Evolutionary conservation across 2,329 filamentous ascomycete genomes (phyloP).

Genomic region (Arthroderma uncinatum): DNA sequence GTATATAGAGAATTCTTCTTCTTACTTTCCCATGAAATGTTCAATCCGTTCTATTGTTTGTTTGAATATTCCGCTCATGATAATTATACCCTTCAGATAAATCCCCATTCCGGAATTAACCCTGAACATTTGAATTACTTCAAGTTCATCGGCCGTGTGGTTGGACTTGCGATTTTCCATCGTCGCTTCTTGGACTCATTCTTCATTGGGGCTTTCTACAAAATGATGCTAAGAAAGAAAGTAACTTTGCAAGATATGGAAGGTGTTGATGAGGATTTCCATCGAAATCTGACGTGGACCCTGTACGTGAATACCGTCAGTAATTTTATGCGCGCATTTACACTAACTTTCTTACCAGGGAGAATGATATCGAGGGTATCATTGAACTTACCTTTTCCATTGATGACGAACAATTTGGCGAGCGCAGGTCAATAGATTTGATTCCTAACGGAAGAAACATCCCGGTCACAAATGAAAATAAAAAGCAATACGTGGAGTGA

Average conservation of each 20-base stretch:
- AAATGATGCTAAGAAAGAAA: slow-evolving; percentile 95
- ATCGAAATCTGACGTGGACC: slow-evolving; percentile 93
- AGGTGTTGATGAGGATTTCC: slow-evolving; percentile 95
- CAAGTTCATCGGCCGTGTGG: slow-evolving; percentile 97
- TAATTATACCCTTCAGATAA: slow-evolving; percentile 99
- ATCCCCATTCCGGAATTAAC: slow-evolving; percentile 97
- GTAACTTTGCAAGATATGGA: slow-evolving; percentile 94
- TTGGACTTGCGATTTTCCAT: slow-evolving; percentile 96
- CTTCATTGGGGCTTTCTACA: slow-evolving; percentile 98
- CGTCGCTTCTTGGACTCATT: slow-evolving; percentile 94
- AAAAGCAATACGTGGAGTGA: slow-evolving; percentile 94
- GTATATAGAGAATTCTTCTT: slow-evolving; percentile 85
- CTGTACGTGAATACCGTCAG: slow-evolving; percentile 39
- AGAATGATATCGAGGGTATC: slow-evolving; percentile 93
- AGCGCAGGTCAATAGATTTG: slow-evolving; percentile 85
- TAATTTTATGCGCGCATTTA: background rate
- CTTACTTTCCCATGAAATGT: slow-evolving; percentile 98
- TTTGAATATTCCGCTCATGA: slow-evolving; percentile 99
- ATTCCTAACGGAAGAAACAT: slow-evolving; percentile 85
- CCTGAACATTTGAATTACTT: slow-evolving; percentile 99
- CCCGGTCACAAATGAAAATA: slow-evolving; percentile 96
- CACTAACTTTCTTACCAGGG: slow-evolving; percentile 36
- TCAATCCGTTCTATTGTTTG: slow-evolving; percentile 98
- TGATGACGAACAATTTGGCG: slow-evolving; percentile 93
- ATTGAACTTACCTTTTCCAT: slow-evolving; percentile 94